These are phyloP conservation scores for Aspergillus taichungensis DNA, from an alignment of 495 filamentous ascomycete genomes.

Conservation along the genomic window DNA sequence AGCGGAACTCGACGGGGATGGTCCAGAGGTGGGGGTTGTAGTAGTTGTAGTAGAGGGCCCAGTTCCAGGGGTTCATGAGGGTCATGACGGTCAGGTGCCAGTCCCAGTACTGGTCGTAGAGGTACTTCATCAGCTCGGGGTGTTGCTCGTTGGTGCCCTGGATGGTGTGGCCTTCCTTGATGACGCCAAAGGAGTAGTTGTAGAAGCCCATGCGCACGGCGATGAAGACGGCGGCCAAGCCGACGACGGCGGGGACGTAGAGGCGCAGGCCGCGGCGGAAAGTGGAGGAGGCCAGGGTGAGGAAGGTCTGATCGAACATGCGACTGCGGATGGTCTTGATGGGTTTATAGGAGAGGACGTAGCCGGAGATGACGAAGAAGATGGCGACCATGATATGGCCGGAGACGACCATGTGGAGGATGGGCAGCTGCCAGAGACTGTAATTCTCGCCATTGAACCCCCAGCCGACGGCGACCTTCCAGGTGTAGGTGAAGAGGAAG, in stretches of 20 bases:
- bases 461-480: constrained; percentile 39
- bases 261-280: constrained; percentile 57
- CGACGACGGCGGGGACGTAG: constrained; percentile 51
- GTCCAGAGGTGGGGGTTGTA: constrained; percentile 68
- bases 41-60: constrained; percentile 44
- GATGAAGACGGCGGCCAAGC: constrained; percentile 47
- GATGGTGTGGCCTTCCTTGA: constrained; percentile 34
- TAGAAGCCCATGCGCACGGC: constrained; percentile 44
- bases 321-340: constrained; percentile 49
- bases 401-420: constrained; percentile 53
- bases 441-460: constrained; percentile 43
- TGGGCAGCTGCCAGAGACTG: constrained; percentile 52
- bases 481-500: constrained; percentile 43
- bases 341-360: constrained; percentile 57
- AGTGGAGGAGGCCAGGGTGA: constrained; percentile 47
- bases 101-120: constrained; percentile 37
- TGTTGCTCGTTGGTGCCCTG: constrained; percentile 40
- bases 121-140: constrained; percentile 35
- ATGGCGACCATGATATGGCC: constrained; percentile 64
- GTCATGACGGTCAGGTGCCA: constrained; percentile 40
- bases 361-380: constrained; percentile 68
- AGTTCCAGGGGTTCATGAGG: constrained; percentile 46
- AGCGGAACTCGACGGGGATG: constrained; percentile 61
- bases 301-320: constrained; percentile 41
- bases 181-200: constrained; percentile 32